Base-by-base conservation (phyloP, 169 alveolate genomes). In the Perkinsus chesapeaki region DNA sequence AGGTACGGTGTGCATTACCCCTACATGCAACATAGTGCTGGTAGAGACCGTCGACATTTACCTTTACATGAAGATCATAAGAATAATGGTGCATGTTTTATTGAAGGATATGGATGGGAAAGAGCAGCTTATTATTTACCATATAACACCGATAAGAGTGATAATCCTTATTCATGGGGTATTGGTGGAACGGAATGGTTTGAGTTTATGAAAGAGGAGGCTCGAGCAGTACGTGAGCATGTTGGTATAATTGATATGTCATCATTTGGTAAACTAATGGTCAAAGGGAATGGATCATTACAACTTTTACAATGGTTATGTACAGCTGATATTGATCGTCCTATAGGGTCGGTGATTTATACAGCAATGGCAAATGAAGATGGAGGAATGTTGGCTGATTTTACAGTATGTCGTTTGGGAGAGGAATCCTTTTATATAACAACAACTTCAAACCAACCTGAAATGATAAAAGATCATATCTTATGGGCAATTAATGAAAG, bases 81-180 rank as follows among this genome's bases (percentile, higher is more conserved):
- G 23, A 7, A 16, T 9, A 1, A 60, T 60, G 82, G 82, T 60
- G 82, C 82, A 60, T 34, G 82, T 34, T 91, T 91, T 36, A 0
- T 39, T 36, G 93, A 91, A 39, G 93, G 48, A 39, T 91, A 34
- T 47, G 93, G 93, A 34, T 91, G 93, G 93, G 93, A 91, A 37
- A 72, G 93, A 36, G 38, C 91, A 27, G 73, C 73, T 72, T 91
- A 91, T n/a, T 91, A 43, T 19, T 34, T 60, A 27, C 82, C 82
- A 16, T 20, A 27, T 16, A 60, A 60, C 27, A 34, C 23, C 31
- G 93, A 9, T 37, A 31, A 38, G 43, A 31, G 9, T 0, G 39
- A 39, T 20, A 60, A 60, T 7, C 82, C 82, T 60, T 60, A 60
- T 60, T 60, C 82, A 0, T 60, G 82, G 82, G 72, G 31, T 3